Evolutionary conservation across 169 alveolate species (phyloP).

Genomic region (Nephromyces sp.): DNA sequence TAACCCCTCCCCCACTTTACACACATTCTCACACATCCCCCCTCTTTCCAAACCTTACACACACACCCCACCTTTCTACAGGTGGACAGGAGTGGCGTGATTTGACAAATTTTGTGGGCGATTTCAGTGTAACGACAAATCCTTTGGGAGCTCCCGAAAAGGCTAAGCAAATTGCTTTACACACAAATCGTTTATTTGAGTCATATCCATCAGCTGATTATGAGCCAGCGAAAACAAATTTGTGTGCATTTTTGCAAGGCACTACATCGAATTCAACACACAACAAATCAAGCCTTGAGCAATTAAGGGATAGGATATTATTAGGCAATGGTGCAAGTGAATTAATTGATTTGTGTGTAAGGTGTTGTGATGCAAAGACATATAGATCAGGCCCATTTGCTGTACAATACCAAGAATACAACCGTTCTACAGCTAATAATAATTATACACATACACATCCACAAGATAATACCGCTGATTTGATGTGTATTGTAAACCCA

Average conservation of each 20-base stretch:
- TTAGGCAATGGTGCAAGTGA: constrained; percentile 32
- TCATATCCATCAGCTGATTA: constrained; percentile 16
- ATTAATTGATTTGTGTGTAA: constrained; percentile 5
- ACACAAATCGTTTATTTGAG: not conserved
- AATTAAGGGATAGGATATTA: not conserved
- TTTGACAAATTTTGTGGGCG: constrained; percentile 10
- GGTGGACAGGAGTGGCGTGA: constrained; percentile 25
- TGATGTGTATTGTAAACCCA: constrained; percentile 13
- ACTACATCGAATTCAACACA: not conserved
- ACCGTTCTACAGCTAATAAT: constrained; percentile 14
- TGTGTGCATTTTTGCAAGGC: constrained; percentile 5
- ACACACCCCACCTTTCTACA: too few relatives aligned
- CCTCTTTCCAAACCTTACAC: too few relatives aligned
- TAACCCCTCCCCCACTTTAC: too few relatives aligned
- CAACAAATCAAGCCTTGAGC: too few relatives aligned
- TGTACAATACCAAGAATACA: constrained; percentile 19
- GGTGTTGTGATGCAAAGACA: not conserved
- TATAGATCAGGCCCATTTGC: constrained; percentile 17
- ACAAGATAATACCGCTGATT: not conserved
- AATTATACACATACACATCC: not conserved
- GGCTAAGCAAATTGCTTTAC: constrained; percentile 5
- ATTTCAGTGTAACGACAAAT: constrained; percentile 27
- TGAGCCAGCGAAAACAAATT: constrained; percentile 7
- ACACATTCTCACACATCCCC: too few relatives aligned
- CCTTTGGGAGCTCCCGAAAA: constrained; percentile 7